Conservation (phyloP, 306 rosid species). For the Potentilla sterilis region DNA sequence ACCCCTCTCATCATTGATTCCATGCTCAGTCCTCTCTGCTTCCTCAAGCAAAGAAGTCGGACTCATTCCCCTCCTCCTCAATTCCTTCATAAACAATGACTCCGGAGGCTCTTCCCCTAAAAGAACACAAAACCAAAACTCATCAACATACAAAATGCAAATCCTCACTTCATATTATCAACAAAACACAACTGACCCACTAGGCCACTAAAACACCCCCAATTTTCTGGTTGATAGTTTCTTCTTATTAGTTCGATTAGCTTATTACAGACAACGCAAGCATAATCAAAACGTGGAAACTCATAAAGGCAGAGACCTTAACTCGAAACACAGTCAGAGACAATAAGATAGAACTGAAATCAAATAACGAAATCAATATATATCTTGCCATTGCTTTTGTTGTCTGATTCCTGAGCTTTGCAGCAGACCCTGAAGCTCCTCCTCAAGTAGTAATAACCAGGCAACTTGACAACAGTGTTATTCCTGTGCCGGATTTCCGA, state of each 20-base stretch:
- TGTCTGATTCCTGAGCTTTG: constrained; percentile 53
- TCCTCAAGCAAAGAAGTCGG: constrained; percentile 95
- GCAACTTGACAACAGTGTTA: constrained; percentile 35
- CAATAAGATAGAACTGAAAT: not conserved
- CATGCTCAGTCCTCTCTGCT: constrained; percentile 49
- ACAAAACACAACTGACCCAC: not conserved
- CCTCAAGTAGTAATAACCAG: constrained; percentile 27
- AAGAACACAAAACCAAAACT: not conserved
- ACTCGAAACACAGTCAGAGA: too few relatives aligned
- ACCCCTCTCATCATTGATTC: constrained; percentile 53
- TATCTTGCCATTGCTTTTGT: constrained; percentile 68
- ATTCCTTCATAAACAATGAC: constrained; percentile 90
- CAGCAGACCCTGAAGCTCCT: constrained; percentile 48
- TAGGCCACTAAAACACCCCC: not conserved
- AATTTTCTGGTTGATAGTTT: not conserved
- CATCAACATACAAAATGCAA: constrained; percentile 22
- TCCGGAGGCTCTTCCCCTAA: constrained; percentile 94
- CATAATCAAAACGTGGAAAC: not conserved
- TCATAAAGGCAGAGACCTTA: too few relatives aligned
- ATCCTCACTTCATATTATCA: not conserved
- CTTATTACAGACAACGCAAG: not conserved
- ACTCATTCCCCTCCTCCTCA: constrained; percentile 88
- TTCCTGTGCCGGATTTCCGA: constrained; percentile 32
- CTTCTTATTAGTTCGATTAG: not conserved
- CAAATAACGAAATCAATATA: not conserved